Base-by-base conservation (phyloP, 495 filamentous ascomycete species). In the Penicillium arizonense region DNA sequence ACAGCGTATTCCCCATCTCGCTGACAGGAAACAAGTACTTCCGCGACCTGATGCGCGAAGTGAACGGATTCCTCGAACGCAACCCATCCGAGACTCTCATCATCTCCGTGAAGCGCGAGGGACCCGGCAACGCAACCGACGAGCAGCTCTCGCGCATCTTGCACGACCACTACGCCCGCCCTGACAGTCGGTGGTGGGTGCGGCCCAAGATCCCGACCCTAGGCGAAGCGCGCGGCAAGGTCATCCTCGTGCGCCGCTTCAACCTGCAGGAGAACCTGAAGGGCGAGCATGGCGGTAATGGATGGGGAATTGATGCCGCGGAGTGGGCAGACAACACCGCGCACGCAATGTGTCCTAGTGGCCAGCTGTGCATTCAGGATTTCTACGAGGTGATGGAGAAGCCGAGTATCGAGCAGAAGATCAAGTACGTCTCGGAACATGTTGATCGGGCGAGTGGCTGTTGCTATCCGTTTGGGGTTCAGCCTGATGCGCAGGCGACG, bases 61-160 rank as follows among this genome's bases (percentile, higher is more conserved):
- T 89, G 23, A 80, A 88, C 59, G 67, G 75, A 9, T 98, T 96
- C 74, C 78, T 98, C 6, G 82, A 88, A 21, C 60, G 72, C 7
- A 85, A 97, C 62, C 89, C 90, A 0, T 83, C 77, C 32, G 94
- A 98, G 71, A 83, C 86, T 0, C 67, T 98, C 45, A 86, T 97
- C 55, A 82, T 97, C 70, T 91, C 86, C 26, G 61, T 98, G 54
- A 98, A 98, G 72, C 86, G 91, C 50, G 94, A 98, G 67, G 94
- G 94, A 3, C 77, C 86, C 1, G 92, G 91, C 11, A 81, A 75
- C 32, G 83, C 87, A 23, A 91, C 87, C 4, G 94, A 97, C 62
- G 81, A 87, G 52, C 83, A 91, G 40, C 83, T 97, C 35, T 81
- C 82, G 51, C 82, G 79, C 32, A 82, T 91, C 50, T 69, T 97